Evolutionary conservation across 148 eudicot genomes (phyloP).

Genomic region (Dianthus caryophyllus): DNA sequence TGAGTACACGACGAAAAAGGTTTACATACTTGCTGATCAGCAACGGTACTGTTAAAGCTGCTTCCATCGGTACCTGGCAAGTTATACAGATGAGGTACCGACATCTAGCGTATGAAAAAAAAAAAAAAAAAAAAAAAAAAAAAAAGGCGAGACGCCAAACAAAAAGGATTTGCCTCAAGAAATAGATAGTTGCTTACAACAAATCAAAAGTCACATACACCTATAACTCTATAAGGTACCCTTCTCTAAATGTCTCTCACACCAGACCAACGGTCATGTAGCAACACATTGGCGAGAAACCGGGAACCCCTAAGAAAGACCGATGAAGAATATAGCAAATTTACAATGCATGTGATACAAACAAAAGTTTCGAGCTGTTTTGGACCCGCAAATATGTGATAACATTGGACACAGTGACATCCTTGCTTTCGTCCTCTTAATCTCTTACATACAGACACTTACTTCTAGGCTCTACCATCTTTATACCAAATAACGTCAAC

Average conservation of each 20-base stretch:
- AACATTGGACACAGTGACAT: neutral
- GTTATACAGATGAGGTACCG: neutral
- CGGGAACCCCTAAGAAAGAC: too few relatives aligned
- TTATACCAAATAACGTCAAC: neutral
- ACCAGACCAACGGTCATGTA: neutral
- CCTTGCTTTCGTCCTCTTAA: neutral
- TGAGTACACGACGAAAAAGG: conserved; percentile 1
- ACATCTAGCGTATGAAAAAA: neutral
- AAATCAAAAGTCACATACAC: neutral
- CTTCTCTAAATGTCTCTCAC: neutral
- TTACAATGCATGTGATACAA: too few relatives aligned
- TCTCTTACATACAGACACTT: neutral
- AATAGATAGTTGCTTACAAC: too few relatives aligned
- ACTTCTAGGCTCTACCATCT: neutral
- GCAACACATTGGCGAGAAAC: neutral
- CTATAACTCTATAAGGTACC: too few relatives aligned
- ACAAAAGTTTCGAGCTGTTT: neutral
- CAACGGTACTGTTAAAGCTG: conserved; percentile 88
- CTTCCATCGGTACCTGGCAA: conserved; percentile 55
- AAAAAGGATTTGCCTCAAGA: too few relatives aligned
- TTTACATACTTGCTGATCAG: conserved; percentile 64
- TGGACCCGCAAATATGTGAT: neutral
- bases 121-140: neutral
- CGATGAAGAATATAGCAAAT: too few relatives aligned
- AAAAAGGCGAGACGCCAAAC: too few relatives aligned